Percentiles rank a stretch among this genome's conserved stretches.
Evolutionary conservation across 176 grass and related monocot genomes (phyloP).

Genomic region (Poa pratensis): DNA sequence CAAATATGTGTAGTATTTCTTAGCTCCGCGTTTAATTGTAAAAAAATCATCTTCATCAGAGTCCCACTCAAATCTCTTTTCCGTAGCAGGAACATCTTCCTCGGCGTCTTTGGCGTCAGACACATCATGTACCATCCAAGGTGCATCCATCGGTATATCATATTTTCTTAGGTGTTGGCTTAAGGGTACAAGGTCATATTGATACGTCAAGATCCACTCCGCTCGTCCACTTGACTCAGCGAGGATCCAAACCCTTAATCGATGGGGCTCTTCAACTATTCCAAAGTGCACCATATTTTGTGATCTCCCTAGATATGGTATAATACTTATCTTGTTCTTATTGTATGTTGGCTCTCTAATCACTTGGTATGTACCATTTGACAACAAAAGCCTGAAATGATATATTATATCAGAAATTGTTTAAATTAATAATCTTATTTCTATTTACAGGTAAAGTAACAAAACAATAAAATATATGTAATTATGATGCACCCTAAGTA

Average conservation of each 20-base stretch:
- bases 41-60: conserved; percentile 29
- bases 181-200: background rate
- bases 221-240: background rate
- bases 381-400: background rate
- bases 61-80: conserved; percentile 4
- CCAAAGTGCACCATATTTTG: background rate
- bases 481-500: background rate
- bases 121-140: background rate
- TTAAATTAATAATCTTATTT: background rate
- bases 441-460: background rate
- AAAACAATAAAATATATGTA: background rate
- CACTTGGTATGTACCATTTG: background rate
- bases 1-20: background rate
- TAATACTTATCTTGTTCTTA: background rate
- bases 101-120: no score
- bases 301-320: background rate
- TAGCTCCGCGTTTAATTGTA: background rate
- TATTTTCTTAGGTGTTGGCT: background rate
- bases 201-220: background rate
- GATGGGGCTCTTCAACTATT: background rate
- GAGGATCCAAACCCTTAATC: background rate
- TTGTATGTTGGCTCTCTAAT: background rate
- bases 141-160: background rate
- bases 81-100: background rate
- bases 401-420: background rate